Conservation (phyloP, 169 alveolate species). For the Eimeria nieschulzi region DNA sequence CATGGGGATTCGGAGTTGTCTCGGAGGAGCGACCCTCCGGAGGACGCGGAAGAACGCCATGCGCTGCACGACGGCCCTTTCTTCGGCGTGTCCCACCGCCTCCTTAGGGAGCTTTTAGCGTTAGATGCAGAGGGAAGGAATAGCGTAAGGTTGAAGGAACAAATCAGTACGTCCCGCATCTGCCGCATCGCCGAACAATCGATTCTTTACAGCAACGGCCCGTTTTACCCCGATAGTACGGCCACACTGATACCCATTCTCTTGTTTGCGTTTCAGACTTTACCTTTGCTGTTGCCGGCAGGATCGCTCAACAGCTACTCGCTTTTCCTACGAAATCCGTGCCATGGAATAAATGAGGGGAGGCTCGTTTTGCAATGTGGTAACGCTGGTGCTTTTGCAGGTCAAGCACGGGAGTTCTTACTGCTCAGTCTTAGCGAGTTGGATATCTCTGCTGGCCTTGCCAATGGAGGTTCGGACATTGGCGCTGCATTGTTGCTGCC, state of each 20-base stretch:
- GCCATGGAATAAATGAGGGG: no score
- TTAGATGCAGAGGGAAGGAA: conserved; percentile 35
- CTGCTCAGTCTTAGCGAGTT: conserved; percentile 55
- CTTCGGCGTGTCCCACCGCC: conserved; percentile 40
- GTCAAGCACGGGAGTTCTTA: conserved; percentile 44
- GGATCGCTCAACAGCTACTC: neutral
- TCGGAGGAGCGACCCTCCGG: neutral
- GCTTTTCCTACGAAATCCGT: neutral
- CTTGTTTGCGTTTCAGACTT: neutral
- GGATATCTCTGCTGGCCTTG: conserved; percentile 46
- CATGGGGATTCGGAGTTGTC: neutral
- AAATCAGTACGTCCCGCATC: conserved; percentile 53
- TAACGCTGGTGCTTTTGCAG: neutral
- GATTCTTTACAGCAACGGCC: conserved; percentile 62
- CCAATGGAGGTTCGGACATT: conserved; percentile 38
- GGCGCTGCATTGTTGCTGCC: conserved; percentile 61
- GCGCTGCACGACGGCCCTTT: neutral
- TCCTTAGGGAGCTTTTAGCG: conserved; percentile 32
- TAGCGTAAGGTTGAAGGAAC: neutral
- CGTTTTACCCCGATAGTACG: conserved; percentile 53
- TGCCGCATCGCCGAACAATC: conserved; percentile 62
- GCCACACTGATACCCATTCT: neutral
- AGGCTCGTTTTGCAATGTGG: neutral
- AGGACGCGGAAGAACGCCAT: neutral
- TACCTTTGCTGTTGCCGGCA: neutral